phyloP scores from a whole-genome alignment of 805 yeast genomes.

The Ogataea zsoltii region DNA sequence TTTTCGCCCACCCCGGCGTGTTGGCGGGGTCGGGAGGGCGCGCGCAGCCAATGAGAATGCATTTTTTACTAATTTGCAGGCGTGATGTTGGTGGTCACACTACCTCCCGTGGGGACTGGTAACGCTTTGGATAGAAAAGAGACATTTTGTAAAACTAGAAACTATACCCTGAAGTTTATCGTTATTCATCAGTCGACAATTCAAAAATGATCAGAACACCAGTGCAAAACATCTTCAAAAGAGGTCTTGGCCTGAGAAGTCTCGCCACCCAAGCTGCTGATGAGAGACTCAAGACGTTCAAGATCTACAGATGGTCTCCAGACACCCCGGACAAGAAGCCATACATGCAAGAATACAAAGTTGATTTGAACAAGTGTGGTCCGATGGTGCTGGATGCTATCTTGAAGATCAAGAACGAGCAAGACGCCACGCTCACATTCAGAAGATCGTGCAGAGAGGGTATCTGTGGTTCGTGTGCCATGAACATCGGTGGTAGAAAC shows the following conservation, averaged over 20 bases:
- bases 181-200: background rate
- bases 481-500: constrained; percentile 98
- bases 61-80: constrained; percentile 9
- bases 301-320: constrained; percentile 97
- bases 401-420: constrained; percentile 93
- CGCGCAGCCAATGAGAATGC: constrained; percentile 11
- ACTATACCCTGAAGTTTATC: background rate
- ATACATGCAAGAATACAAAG: constrained; percentile 73
- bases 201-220: constrained; percentile 14
- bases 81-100: background rate
- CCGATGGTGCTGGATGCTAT: constrained; percentile 98
- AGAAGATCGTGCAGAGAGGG: constrained; percentile 99
- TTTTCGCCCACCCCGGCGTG: constrained; percentile 1
- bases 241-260: constrained; percentile 23
- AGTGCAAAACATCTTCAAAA: constrained; percentile 10
- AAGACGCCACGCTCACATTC: constrained; percentile 92
- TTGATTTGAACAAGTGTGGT: constrained; percentile 90
- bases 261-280: constrained; percentile 57
- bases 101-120: background rate
- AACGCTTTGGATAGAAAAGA: background rate
- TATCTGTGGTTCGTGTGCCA: constrained; percentile 99
- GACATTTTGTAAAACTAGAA: background rate
- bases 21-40: constrained; percentile 1
- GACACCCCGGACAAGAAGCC: constrained; percentile 95
- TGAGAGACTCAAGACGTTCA: constrained; percentile 75